A percentile compares a stretch with the other conserved stretches of the same genome.
These are phyloP conservation scores for Allium cepa DNA, from an alignment of 106 monocot species.

Conservation along the genomic window DNA sequence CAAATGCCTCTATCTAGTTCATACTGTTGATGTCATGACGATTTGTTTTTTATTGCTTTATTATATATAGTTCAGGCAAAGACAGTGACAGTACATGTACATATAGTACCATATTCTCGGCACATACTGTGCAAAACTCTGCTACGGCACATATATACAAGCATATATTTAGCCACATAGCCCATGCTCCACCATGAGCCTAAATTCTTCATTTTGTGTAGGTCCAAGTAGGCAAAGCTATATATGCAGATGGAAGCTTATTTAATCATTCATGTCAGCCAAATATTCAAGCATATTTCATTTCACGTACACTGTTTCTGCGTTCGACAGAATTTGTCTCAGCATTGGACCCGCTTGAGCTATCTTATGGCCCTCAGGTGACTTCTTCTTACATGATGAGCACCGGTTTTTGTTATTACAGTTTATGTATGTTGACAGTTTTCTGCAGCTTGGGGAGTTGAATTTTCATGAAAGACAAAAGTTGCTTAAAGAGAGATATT, in stretches of 20 bases:
- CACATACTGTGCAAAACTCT: too few species aligned
- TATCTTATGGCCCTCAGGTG: constrained; percentile 98
- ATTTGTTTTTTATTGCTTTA: too few species aligned
- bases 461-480: constrained; percentile 49
- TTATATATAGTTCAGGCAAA: too few species aligned
- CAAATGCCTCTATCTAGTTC: too few species aligned
- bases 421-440: background rate
- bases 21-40: too few species aligned
- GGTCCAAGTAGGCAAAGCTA: constrained; percentile 83
- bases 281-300: constrained; percentile 89
- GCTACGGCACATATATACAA: too few species aligned
- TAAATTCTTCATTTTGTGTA: constrained; percentile 5
- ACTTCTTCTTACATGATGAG: background rate
- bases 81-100: too few species aligned
- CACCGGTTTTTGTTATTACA: background rate
- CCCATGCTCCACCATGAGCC: too few species aligned
- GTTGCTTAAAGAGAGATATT: constrained; percentile 64
- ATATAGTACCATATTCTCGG: too few species aligned
- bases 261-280: constrained; percentile 97
- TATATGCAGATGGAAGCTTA: constrained; percentile 77
- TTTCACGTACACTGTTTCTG: constrained; percentile 67
- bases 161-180: too few species aligned
- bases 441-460: constrained; percentile 58
- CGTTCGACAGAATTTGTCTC: constrained; percentile 68
- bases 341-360: constrained; percentile 62